A percentile compares a stretch with the other conserved stretches of the same genome.
These are phyloP conservation scores for Aspergillus heteromorphus DNA, from an alignment of 495 filamentous ascomycete genomes.

Conservation along the genomic window DNA sequence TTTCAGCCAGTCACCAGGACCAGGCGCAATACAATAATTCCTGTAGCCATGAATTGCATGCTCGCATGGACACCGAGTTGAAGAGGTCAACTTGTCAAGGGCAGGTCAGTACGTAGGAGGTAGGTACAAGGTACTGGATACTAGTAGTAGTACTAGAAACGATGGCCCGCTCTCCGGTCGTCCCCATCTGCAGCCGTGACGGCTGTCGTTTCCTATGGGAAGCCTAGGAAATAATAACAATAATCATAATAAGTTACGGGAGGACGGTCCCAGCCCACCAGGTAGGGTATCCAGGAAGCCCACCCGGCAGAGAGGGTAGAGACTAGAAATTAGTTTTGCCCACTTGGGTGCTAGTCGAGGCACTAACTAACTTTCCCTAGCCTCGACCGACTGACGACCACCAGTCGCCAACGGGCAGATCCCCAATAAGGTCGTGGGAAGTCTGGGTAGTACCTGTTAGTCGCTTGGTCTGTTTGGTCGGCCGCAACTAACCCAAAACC, in stretches of 20 bases:
- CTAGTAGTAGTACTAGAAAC: neutral
- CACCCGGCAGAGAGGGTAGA: neutral
- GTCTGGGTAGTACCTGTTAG: constrained; percentile 1
- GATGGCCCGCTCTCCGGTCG: neutral
- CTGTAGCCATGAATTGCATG: no score
- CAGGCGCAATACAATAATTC: neutral
- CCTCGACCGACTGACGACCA: neutral
- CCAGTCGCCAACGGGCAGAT: constrained; percentile 1
- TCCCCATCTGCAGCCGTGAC: neutral
- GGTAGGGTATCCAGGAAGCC: neutral
- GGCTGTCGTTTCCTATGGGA: neutral
- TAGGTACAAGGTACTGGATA: neutral
- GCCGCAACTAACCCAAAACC: neutral
- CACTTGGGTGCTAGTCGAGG: neutral
- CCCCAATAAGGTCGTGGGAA: constrained; percentile 1
- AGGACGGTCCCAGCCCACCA: neutral
- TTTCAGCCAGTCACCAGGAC: neutral
- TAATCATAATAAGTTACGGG: neutral
- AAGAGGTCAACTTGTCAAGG: no score
- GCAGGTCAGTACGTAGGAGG: neutral
- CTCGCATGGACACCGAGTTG: no score
- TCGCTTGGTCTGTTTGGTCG: neutral
- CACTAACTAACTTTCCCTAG: neutral
- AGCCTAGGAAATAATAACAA: neutral
- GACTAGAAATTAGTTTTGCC: neutral